phyloP scores from a whole-genome alignment of 2,329 filamentous ascomycete species.

The Talaromyces sp. region DNA sequence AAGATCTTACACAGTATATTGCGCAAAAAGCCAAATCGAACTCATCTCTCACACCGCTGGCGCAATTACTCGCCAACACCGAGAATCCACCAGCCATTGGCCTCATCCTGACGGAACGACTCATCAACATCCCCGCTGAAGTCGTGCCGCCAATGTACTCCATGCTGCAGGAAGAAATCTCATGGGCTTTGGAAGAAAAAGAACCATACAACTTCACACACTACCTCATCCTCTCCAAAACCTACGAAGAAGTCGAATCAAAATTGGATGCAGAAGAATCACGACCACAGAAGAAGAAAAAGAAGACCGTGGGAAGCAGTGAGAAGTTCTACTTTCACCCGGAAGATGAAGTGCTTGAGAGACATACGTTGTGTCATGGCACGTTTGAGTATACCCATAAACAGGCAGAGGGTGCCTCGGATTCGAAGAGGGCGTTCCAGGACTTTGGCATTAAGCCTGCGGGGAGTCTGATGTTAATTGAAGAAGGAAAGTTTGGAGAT shows the following conservation, averaged over 20 bases:
- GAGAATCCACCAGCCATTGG: constrained; percentile 61
- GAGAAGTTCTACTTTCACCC: constrained; percentile 86
- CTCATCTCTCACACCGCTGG: constrained; percentile 55
- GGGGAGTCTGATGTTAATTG: constrained; percentile 83
- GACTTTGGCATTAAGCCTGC: constrained; percentile 83
- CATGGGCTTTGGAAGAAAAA: constrained; percentile 81
- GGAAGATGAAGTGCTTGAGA: constrained; percentile 86
- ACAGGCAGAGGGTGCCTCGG: constrained; percentile 71
- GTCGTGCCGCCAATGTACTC: constrained; percentile 90
- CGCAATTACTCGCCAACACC: constrained; percentile 55
- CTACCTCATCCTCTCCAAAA: constrained; percentile 87
- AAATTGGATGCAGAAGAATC: constrained; percentile 66
- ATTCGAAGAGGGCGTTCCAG: constrained; percentile 92
- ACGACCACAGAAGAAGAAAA: constrained; percentile 65
- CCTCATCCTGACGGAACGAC: constrained; percentile 81
- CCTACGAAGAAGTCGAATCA: constrained; percentile 85
- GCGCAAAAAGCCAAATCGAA: constrained; percentile 52
- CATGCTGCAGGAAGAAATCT: constrained; percentile 89
- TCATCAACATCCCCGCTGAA: constrained; percentile 96
- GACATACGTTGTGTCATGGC: constrained; percentile 66
- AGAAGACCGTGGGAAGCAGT: constrained; percentile 42
- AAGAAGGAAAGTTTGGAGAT: constrained; percentile 69
- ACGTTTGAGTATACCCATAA: constrained; percentile 77
- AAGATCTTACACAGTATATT: constrained; percentile 70
- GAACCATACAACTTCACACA: constrained; percentile 92